phyloP scores from a whole-genome alignment of 305 asterid species.

The Fraxinus sp. region DNA sequence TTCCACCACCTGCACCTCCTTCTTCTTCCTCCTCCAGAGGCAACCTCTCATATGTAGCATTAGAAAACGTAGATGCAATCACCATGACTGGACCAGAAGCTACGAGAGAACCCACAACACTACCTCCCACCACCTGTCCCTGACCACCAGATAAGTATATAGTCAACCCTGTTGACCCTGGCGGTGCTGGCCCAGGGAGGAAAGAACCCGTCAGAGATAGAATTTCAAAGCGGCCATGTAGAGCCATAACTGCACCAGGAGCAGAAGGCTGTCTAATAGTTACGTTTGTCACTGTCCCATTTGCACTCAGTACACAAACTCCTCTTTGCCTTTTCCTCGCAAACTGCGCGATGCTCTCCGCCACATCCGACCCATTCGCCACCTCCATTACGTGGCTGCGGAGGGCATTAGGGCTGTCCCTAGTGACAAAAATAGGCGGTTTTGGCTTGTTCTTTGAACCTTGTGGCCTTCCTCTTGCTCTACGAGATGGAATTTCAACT shows the following conservation, averaged over 20 bases:
- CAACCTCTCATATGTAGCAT: constrained; percentile 47
- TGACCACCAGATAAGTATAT: constrained; percentile 46
- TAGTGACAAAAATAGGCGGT: constrained; percentile 44
- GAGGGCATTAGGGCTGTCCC: constrained; percentile 47
- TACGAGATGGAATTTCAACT: constrained; percentile 32
- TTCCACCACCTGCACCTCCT: constrained; percentile 11
- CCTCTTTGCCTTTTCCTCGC: constrained; percentile 44
- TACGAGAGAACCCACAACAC: constrained; percentile 41
- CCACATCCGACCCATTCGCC: constrained; percentile 43
- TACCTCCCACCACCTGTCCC: constrained; percentile 48
- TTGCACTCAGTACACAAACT: constrained; percentile 45
- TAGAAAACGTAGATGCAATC: constrained; percentile 42
- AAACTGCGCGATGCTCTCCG: constrained; percentile 43
- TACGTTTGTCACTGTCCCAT: constrained; percentile 43
- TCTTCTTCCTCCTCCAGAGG: constrained; percentile 46
- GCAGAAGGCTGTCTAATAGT: constrained; percentile 51
- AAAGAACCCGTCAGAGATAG: constrained; percentile 44
- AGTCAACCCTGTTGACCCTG: constrained; percentile 45
- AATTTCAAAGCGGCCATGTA: constrained; percentile 46
- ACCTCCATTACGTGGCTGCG: constrained; percentile 48
- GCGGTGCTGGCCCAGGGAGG: constrained; percentile 44
- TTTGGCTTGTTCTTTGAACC: constrained; percentile 47
- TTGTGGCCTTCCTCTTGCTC: constrained; percentile 45
- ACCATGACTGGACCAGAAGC: constrained; percentile 51
- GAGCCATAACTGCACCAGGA: constrained; percentile 44